A percentile compares a stretch with the other conserved stretches of the same genome.
Conservation (phyloP, 257 asterid species). For the Solanum paucissectum region DNA sequence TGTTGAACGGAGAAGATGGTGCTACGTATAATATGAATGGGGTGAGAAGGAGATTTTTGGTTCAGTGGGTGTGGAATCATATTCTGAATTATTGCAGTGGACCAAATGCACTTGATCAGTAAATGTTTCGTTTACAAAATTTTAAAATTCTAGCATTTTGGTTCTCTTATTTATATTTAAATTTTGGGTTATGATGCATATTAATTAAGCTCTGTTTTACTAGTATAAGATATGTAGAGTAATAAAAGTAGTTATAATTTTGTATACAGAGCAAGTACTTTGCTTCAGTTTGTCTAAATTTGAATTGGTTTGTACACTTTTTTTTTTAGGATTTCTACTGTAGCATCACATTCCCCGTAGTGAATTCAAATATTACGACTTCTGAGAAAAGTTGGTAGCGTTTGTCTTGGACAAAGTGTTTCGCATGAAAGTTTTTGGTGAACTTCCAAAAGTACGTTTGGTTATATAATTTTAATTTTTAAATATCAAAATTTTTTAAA, state of each 20-base stretch:
- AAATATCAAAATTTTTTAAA: not conserved
- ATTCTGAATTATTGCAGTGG: slow-evolving; percentile 70
- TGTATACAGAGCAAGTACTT: not conserved
- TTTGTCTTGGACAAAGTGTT: not conserved
- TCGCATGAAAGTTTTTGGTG: not conserved
- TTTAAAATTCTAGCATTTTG: not conserved
- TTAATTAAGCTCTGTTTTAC: not conserved
- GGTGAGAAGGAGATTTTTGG: slow-evolving; percentile 68
- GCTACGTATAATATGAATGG: slow-evolving; percentile 86
- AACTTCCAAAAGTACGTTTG: no score
- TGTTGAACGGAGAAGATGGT: slow-evolving; percentile 60
- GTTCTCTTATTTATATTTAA: not conserved
- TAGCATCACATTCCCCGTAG: not conserved
- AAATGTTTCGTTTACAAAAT: slow-evolving; percentile 20
- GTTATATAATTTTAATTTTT: no score
- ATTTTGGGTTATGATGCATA: not conserved
- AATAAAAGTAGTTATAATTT: not conserved
- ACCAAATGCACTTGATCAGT: slow-evolving; percentile 93
- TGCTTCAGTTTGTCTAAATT: not conserved
- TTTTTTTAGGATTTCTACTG: not conserved
- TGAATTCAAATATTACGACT: not conserved
- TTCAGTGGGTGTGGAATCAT: slow-evolving; percentile 91
- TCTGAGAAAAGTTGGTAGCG: not conserved
- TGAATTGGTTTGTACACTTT: not conserved
- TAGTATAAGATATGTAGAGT: not conserved